Percentiles rank a stretch among this genome's conserved stretches.
Evolutionary conservation across 83 land plant genomes (phyloP).

Genomic region (Picea abies): DNA sequence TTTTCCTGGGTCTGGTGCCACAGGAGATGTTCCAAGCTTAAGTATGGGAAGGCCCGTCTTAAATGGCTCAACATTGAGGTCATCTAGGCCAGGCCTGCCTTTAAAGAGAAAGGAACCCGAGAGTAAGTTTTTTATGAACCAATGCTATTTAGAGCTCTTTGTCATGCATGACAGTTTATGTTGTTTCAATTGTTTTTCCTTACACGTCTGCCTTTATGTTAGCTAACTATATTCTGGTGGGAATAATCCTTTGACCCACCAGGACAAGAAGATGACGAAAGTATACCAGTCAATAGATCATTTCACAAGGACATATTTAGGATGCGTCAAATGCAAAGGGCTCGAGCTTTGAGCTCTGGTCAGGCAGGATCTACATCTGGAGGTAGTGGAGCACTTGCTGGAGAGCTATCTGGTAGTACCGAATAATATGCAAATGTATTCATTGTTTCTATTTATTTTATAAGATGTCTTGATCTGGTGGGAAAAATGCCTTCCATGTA

Average conservation of each 20-base stretch:
- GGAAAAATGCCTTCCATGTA: too few relatives aligned
- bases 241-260: background rate
- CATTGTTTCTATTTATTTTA: background rate
- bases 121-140: constrained; percentile 28
- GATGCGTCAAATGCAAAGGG: constrained; percentile 59
- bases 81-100: constrained; percentile 22
- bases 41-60: constrained; percentile 31
- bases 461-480: too few relatives aligned
- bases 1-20: constrained; percentile 28
- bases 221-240: background rate
- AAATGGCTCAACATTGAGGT: constrained; percentile 37
- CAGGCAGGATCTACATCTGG: constrained; percentile 65
- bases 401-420: constrained; percentile 68
- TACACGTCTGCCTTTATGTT: background rate
- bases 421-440: constrained; percentile 15
- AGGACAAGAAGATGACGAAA: constrained; percentile 82
- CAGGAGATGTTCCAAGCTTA: constrained; percentile 52
- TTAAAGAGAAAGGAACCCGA: constrained; percentile 56
- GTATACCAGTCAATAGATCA: constrained; percentile 51
- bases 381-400: constrained; percentile 63
- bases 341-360: constrained; percentile 31
- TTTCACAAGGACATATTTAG: constrained; percentile 58
- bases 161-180: background rate
- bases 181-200: background rate
- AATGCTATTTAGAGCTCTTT: background rate